A percentile compares a stretch with the other conserved stretches of the same genome.
These are phyloP conservation scores for Yamadazyma buinensis DNA, from an alignment of 1,139 yeast genomes.

Conservation along the genomic window DNA sequence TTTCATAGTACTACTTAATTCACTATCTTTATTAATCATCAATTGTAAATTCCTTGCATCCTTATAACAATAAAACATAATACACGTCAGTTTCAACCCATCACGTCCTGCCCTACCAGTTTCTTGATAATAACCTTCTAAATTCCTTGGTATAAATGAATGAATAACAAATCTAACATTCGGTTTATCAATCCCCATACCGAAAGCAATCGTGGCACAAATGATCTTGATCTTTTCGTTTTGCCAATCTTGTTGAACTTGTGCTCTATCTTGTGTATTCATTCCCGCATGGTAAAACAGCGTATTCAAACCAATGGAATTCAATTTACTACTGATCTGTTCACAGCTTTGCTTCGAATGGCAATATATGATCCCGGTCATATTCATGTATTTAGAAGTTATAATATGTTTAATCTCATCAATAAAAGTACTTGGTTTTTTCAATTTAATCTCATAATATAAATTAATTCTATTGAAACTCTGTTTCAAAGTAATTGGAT, in stretches of 20 bases:
- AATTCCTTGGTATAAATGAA: slow-evolving; percentile 79
- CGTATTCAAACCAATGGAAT: slow-evolving; percentile 58
- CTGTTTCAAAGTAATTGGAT: slow-evolving; percentile 58
- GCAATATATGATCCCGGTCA: slow-evolving; percentile 90
- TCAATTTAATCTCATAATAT: slow-evolving; percentile 70
- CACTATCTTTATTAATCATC: slow-evolving; percentile 74
- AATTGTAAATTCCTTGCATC: slow-evolving; percentile 74
- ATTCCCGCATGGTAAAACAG: slow-evolving; percentile 93
- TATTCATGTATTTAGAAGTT: slow-evolving; percentile 45
- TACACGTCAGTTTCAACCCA: slow-evolving; percentile 76
- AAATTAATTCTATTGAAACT: slow-evolving; percentile 90
- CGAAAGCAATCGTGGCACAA: slow-evolving; percentile 97
- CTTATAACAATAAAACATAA: slow-evolving; percentile 72
- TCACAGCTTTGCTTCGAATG: slow-evolving; percentile 90
- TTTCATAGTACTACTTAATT: slow-evolving; percentile 58
- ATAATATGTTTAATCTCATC: slow-evolving; percentile 63
- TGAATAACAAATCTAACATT: slow-evolving; percentile 92
- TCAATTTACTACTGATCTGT: slow-evolving; percentile 62
- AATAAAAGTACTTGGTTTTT: slow-evolving; percentile 54
- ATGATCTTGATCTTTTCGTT: slow-evolving; percentile 64
- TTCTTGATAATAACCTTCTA: slow-evolving; percentile 96
- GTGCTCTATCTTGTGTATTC: slow-evolving; percentile 68
- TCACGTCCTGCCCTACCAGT: slow-evolving; percentile 99
- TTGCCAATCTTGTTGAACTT: slow-evolving; percentile 83
- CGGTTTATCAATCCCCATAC: slow-evolving; percentile 98